Evolutionary conservation across 495 filamentous ascomycete genomes (phyloP), one percentile per base, ranked within the genome.

Genomic region (Viridothelium virens): DNA sequence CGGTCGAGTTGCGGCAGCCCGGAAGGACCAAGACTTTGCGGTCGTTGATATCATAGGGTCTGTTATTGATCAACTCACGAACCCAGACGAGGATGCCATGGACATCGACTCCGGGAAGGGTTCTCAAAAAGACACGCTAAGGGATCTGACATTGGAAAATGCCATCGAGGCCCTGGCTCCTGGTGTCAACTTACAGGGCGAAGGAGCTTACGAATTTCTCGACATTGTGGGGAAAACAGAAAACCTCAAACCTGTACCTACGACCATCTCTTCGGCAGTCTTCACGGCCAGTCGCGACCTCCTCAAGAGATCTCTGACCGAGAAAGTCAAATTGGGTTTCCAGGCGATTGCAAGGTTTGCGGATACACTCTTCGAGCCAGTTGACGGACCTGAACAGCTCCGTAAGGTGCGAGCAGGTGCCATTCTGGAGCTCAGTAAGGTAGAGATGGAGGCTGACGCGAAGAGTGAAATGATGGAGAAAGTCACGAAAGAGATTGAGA

Each of bases 11-110:
- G 82, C 84, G 10, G 82, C 81, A 44, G 83, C 81, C 46, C 82
- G 87, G 66, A 79, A 79, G 25, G 85, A 88, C 72, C 71, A 89
- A 33, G 83, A 91, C 70, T 78, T 96, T 74, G 87, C 87, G 70
- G 86, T 88, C n/a, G 77, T 82, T 11, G 79, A 79, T 31, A 84
- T 96, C 59, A 84, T 90, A 34, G 62, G 67, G 25, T 69, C 67
- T 25, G 50, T 77, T 11, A 66, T 78, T 11, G 69, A 70, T 14
- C 81, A 89, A 41, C 65, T 78, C 2, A 71, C 80, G 7, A 79
- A 80, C 12, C 79, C 82, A 46, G 82, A 85, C 65, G 81, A 69
- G 14, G 72, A 72, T 46, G 65, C 78, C 46, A 94, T 92, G 90
- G 89, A 92, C 47, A 74, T 86, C 38, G 86, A 89, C 69, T 74